Evolutionary conservation across 2,329 filamentous ascomycete species (phyloP).

Genomic region (Kalaharituber pfeilii): DNA sequence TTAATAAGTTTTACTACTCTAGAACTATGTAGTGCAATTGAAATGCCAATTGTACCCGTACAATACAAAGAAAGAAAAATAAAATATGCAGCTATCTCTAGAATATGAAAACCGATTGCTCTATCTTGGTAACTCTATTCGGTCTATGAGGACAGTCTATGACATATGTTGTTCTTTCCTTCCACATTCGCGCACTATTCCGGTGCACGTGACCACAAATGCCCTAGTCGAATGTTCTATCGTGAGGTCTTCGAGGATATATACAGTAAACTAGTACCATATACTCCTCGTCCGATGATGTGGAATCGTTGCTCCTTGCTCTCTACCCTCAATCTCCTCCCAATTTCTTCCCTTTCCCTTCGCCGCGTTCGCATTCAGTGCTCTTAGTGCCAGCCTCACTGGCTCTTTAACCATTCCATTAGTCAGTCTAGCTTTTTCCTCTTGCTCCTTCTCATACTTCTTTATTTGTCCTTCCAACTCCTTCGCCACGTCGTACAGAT

Average conservation of each 20-base stretch:
- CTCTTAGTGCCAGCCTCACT: slow-evolving; percentile 16
- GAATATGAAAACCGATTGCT: no score
- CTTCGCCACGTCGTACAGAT: slow-evolving; percentile 89
- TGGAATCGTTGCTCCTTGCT: slow-evolving; percentile 40
- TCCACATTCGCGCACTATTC: no score
- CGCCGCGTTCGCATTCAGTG: not conserved
- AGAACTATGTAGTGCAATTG: no score
- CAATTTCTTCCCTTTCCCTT: not conserved
- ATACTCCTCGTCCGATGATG: slow-evolving; percentile 87
- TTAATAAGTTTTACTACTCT: no score
- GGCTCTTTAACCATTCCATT: not conserved
- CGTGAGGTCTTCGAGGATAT: not conserved
- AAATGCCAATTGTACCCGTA: no score
- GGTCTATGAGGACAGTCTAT: no score
- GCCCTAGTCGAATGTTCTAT: not conserved
- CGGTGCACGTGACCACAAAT: no score
- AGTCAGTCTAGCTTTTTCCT: not conserved
- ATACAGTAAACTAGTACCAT: slow-evolving; percentile 51
- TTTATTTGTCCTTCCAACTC: slow-evolving; percentile 48
- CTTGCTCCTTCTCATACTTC: slow-evolving; percentile 26
- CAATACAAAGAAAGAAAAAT: no score
- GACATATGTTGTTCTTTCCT: no score
- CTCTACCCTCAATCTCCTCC: not conserved
- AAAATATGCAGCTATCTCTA: no score
- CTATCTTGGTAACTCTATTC: no score